Evolutionary conservation across 345 rosid genomes (phyloP).

Genomic region (Capsella bursapastoris): DNA sequence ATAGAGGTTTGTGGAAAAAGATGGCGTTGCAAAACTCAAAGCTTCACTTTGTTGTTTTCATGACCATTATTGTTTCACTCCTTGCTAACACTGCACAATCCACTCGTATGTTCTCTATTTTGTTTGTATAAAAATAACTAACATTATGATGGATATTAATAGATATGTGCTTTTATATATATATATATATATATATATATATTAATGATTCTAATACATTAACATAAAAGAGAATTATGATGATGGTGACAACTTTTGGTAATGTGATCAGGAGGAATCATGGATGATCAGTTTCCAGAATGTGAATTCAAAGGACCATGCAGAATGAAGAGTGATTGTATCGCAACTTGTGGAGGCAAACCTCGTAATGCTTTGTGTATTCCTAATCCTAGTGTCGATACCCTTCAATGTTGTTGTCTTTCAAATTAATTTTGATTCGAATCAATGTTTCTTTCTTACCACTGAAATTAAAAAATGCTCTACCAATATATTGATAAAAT

Average conservation of each 20-base stretch:
- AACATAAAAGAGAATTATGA: not conserved
- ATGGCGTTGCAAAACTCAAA: constrained; percentile 29
- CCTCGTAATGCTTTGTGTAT: constrained; percentile 31
- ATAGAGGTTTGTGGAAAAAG: not conserved
- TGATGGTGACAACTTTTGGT: not conserved
- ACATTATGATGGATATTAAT: not conserved
- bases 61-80: constrained; percentile 35
- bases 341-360: constrained; percentile 32
- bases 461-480: not conserved
- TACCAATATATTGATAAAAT: not conserved
- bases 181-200: not conserved
- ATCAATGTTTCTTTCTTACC: not conserved
- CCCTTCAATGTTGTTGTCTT: constrained; percentile 40
- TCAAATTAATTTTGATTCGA: not conserved
- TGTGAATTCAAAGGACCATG: constrained; percentile 41
- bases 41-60: constrained; percentile 28
- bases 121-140: not conserved
- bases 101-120: constrained; percentile 22
- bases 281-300: constrained; percentile 28
- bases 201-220: not conserved
- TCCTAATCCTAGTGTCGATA: constrained; percentile 31
- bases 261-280: constrained; percentile 31
- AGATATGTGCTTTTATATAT: not conserved
- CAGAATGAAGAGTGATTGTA: constrained; percentile 22
- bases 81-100: constrained; percentile 28